Percentiles rank a stretch among this genome's conserved stretches.
Conservation (phyloP, 495 filamentous ascomycete species). For the Xylaria venustula region DNA sequence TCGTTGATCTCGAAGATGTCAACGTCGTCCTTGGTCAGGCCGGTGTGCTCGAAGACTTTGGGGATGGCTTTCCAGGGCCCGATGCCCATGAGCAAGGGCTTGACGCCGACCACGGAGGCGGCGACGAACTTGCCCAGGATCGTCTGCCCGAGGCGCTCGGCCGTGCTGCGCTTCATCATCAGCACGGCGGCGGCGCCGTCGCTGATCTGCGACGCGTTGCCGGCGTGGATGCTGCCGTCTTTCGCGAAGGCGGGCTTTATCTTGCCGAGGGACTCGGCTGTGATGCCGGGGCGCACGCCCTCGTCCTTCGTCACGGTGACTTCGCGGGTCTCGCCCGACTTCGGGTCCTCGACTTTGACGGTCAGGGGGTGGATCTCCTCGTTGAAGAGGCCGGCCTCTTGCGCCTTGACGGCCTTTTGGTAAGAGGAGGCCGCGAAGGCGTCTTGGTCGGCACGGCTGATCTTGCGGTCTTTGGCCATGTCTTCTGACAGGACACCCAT, state of each 20-base stretch:
- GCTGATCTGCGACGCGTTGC: slow-evolving; percentile 92
- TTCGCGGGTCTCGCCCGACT: slow-evolving; percentile 81
- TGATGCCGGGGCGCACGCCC: slow-evolving; percentile 82
- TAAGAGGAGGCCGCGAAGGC: slow-evolving; percentile 86
- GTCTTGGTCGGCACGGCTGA: slow-evolving; percentile 76
- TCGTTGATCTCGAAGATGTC: slow-evolving; percentile 99
- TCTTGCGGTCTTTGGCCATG: slow-evolving; percentile 83
- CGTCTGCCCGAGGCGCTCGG: slow-evolving; percentile 79
- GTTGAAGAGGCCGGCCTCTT: slow-evolving; percentile 85
- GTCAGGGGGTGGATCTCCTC: slow-evolving; percentile 87
- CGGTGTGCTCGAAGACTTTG: slow-evolving; percentile 78
- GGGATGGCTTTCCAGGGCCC: slow-evolving; percentile 97
- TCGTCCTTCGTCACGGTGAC: slow-evolving; percentile 86
- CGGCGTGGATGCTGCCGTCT: slow-evolving; percentile 89
- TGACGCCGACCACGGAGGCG: slow-evolving; percentile 82
- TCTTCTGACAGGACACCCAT: slow-evolving; percentile 94
- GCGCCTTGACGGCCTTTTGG: slow-evolving; percentile 83
- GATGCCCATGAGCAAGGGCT: slow-evolving; percentile 91
- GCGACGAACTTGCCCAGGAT: slow-evolving; percentile 86
- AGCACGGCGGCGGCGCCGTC: slow-evolving; percentile 95
- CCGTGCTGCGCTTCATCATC: slow-evolving; percentile 92
- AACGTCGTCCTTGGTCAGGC: slow-evolving; percentile 82
- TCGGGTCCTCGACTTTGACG: slow-evolving; percentile 83
- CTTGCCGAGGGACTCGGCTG: slow-evolving; percentile 80
- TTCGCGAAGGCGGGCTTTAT: slow-evolving; percentile 90